Conservation (phyloP, 371 early-diverging fungal genomes). For the Mucor irregularis region DNA sequence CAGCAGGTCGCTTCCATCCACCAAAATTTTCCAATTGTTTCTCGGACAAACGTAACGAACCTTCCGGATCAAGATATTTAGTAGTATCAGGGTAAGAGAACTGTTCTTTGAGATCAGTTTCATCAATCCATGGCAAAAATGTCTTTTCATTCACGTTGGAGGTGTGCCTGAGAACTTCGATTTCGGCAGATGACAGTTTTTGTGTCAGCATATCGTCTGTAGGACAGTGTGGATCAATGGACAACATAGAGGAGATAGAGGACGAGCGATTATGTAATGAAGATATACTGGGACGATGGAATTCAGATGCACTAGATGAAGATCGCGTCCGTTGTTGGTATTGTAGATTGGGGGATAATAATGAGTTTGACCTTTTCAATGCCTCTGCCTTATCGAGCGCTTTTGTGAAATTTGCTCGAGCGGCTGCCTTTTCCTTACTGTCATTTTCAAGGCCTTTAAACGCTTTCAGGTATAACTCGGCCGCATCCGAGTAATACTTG, state of each 20-base stretch:
- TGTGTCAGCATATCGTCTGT: conserved; percentile 27
- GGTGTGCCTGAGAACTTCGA: conserved; percentile 63
- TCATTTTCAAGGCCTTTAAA: conserved; percentile 29
- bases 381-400: conserved; percentile 43
- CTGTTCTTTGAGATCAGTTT: conserved; percentile 61
- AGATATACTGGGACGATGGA: conserved; percentile 1
- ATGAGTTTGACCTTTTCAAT: conserved; percentile 16
- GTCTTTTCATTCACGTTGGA: conserved; percentile 71
- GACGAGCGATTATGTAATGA: conserved; percentile 18
- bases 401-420: conserved; percentile 30
- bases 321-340: conserved; percentile 14
- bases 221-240: conserved; percentile 7
- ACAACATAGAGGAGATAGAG: conserved; percentile 8
- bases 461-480: conserved; percentile 41
- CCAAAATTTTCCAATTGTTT: conserved; percentile 75
- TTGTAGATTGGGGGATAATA: background rate
- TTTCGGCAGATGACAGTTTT: conserved; percentile 47
- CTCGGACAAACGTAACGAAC: conserved; percentile 70
- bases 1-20: conserved; percentile 81
- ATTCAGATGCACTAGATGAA: conserved; percentile 14
- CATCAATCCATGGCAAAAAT: conserved; percentile 78
- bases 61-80: conserved; percentile 69
- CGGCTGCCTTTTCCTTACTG: conserved; percentile 2
- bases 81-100: conserved; percentile 47
- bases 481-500: conserved; percentile 48